Percentiles rank a stretch among this genome's conserved stretches.
Conservation (phyloP, 148 eudicot species). For the Diospyros lotus region DNA sequence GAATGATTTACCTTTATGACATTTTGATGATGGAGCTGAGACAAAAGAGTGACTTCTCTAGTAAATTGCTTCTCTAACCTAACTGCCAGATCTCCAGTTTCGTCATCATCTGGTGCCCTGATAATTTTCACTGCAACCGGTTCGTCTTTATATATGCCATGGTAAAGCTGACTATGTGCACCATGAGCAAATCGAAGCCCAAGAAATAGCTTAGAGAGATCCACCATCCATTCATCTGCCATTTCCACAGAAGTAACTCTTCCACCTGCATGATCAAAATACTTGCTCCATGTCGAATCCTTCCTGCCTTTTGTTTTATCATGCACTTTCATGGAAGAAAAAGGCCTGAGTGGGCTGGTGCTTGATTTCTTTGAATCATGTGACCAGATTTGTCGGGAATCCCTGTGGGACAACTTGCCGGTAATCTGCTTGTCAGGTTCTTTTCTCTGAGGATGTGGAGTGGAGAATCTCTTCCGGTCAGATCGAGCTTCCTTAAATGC, state of each 20-base stretch:
- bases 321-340: constrained; percentile 39
- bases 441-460: constrained; percentile 56
- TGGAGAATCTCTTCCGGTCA: constrained; percentile 54
- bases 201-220: constrained; percentile 67
- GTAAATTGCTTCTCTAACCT: constrained; percentile 74
- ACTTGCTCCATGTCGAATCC: constrained; percentile 67
- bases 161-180: constrained; percentile 76
- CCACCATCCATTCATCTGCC: constrained; percentile 65
- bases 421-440: constrained; percentile 38
- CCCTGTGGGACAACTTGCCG: constrained; percentile 28
- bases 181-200: constrained; percentile 89
- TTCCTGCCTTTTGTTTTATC: constrained; percentile 48
- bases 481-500: constrained; percentile 71
- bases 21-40: constrained; percentile 71
- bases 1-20: constrained; percentile 67
- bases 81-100: constrained; percentile 48
- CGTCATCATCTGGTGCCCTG: constrained; percentile 73
- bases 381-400: constrained; percentile 23
- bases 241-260: constrained; percentile 70
- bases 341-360: constrained; percentile 48
- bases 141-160: constrained; percentile 69
- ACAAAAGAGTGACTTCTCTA: constrained; percentile 71
- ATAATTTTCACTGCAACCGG: constrained; percentile 87
- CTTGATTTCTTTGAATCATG: constrained; percentile 22
- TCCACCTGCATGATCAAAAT: constrained; percentile 71